Conservation (phyloP, 2,329 filamentous ascomycete species). For the Fusarium vanettenii region DNA sequence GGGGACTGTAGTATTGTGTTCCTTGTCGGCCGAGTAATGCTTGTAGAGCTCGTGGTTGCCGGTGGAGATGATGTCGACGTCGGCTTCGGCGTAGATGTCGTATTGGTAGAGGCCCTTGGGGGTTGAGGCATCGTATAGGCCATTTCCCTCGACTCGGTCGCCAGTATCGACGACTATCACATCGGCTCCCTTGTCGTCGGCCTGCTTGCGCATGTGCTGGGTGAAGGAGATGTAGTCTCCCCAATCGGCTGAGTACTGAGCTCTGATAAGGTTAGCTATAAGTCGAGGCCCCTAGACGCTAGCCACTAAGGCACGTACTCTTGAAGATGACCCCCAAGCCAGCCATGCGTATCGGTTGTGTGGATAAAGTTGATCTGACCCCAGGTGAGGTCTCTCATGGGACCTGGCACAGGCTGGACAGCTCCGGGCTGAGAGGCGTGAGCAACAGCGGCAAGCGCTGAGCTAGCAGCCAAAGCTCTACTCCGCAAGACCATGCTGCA, state of each 20-base stretch:
- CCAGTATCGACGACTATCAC: slow-evolving; percentile 95
- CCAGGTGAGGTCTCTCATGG: slow-evolving; percentile 87
- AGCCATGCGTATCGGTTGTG: slow-evolving; percentile 96
- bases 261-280: slow-evolving; percentile 57
- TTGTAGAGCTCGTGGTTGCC: slow-evolving; percentile 98
- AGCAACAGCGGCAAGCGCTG: slow-evolving; percentile 51
- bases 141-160: slow-evolving; percentile 93
- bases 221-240: slow-evolving; percentile 97
- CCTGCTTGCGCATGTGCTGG: slow-evolving; percentile 80
- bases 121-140: slow-evolving; percentile 88
- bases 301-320: slow-evolving; percentile 67
- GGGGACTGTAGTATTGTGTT: slow-evolving; percentile 83
- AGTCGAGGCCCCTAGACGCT: not conserved
- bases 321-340: slow-evolving; percentile 92
- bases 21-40: slow-evolving; percentile 78
- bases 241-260: slow-evolving; percentile 96
- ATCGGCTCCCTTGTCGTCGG: slow-evolving; percentile 83
- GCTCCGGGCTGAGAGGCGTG: slow-evolving; percentile 80
- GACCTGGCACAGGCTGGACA: slow-evolving; percentile 80
- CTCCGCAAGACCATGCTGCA: slow-evolving; percentile 42
- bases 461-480: slow-evolving; percentile 37
- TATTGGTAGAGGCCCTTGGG: slow-evolving; percentile 92
- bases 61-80: slow-evolving; percentile 84
- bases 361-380: slow-evolving; percentile 98
- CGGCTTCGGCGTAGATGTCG: slow-evolving; percentile 85